These are phyloP conservation scores for Coemansia sp. DNA, from an alignment of 192 early-diverging fungal species.

Conservation along the genomic window DNA sequence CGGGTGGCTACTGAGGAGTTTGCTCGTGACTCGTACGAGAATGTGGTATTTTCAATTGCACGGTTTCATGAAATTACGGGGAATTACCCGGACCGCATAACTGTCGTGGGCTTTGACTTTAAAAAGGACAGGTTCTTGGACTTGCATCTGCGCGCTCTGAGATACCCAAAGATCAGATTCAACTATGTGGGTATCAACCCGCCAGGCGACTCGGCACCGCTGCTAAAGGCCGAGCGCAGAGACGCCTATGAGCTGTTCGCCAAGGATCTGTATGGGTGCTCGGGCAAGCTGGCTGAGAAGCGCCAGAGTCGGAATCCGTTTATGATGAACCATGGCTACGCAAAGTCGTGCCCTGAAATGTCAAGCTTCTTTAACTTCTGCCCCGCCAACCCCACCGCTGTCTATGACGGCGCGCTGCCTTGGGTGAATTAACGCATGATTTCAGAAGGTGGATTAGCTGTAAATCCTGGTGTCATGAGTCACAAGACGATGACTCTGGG, in stretches of 20 bases:
- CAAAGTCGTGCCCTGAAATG: conserved; percentile 52
- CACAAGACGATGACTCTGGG: neutral
- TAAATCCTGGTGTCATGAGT: neutral
- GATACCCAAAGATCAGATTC: conserved; percentile 54
- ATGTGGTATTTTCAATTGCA: conserved; percentile 59
- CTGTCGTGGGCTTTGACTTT: conserved; percentile 53
- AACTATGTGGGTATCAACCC: conserved; percentile 57
- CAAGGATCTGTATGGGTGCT: conserved; percentile 48
- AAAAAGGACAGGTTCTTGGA: conserved; percentile 51
- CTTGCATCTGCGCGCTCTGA: conserved; percentile 51
- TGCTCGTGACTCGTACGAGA: conserved; percentile 62
- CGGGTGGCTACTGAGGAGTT: conserved; percentile 58
- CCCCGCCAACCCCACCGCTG: conserved; percentile 32
- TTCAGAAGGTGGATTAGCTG: neutral
- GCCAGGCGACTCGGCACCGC: conserved; percentile 23
- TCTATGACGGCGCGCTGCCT: conserved; percentile 47
- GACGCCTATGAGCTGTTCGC: conserved; percentile 50
- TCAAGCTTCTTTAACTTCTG: conserved; percentile 44
- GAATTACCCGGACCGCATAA: conserved; percentile 51
- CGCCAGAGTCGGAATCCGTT: conserved; percentile 42
- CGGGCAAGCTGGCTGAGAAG: conserved; percentile 41
- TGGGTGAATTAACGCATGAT: conserved; percentile 38
- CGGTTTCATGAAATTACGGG: conserved; percentile 59
- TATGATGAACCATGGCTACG: conserved; percentile 38
- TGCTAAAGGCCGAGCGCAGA: conserved; percentile 25